Base-by-base conservation (phyloP, 2,329 filamentous ascomycete species). In the Aureobasidium lini region DNA sequence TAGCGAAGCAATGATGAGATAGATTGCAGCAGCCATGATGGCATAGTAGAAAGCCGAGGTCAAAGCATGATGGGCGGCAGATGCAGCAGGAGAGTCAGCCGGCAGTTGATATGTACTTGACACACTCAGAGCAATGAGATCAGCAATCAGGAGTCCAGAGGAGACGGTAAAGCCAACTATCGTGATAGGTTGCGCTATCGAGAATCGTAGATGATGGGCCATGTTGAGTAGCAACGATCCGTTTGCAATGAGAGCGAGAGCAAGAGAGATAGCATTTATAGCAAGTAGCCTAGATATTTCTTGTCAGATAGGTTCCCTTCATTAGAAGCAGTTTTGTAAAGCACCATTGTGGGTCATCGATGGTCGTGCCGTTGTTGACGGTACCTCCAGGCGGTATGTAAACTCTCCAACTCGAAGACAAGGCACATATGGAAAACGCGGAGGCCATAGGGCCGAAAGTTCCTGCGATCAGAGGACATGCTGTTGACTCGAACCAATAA, bases 401-500 rank as follows among this genome's bases (percentile, higher is more conserved):
- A 10, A 79, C 76, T 64, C 81, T 74, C 83, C 83, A 85, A 60
- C 77, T 75, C 63, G 81, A 75, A 1, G 80, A 77, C 6, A 85
- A 71, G 10, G 82, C 81, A 59, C 71, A 74, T n/a, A 75, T 70
- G 46, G 66, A 73, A 66, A 74, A 73, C 36, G 69, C 69, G 56
- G 63, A 71, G 32, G 73, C 71, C 28, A 74, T 66, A 15, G 73
- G 73, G 0, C 72, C 73, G 44, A 75, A 73, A 1, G 71, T 74
- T 63, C 74, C 75, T 4, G 82, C 82, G 37, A 84, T 72, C 3
- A 85, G 71, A 13, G 83, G 83, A 64, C 79, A 80, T 34, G 77
- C 80, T 8, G 82, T 84, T 18, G 79, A 82, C 2, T 81, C 81
- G 66, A 84, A 81, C 82, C 82, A 85, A 81, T 81, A 85, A 59